These are phyloP conservation scores for Ophiostoma perfectum DNA, from an alignment of 2,329 filamentous ascomycete species.

Conservation along the genomic window DNA sequence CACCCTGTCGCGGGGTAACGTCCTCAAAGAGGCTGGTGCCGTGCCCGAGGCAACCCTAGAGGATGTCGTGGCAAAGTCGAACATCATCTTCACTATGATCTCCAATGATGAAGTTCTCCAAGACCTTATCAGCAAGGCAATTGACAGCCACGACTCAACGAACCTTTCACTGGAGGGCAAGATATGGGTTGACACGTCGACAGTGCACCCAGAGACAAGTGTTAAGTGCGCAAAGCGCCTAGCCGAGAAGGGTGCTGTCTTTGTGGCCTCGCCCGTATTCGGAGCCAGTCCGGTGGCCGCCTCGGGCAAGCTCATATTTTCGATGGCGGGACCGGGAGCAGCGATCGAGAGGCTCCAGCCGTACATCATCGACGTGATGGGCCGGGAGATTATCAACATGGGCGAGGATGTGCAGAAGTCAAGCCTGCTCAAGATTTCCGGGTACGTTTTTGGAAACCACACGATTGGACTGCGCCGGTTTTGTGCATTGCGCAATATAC, in stretches of 20 bases:
- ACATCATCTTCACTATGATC: constrained; percentile 18
- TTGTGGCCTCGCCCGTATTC: constrained; percentile 20
- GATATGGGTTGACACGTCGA: constrained; percentile 18
- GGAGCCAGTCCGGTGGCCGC: constrained; percentile 14
- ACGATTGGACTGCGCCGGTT: too few relatives aligned
- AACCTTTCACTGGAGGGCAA: constrained; percentile 7
- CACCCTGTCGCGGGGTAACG: constrained; percentile 16
- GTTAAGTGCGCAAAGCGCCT: neutral
- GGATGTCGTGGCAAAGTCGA: neutral
- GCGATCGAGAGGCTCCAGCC: constrained; percentile 8
- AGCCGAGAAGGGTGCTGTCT: neutral
- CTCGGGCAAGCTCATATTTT: constrained; percentile 14
- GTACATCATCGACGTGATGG: constrained; percentile 17
- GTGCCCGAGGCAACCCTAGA: constrained; percentile 11
- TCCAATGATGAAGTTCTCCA: constrained; percentile 18
- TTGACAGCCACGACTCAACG: neutral
- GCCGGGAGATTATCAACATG: constrained; percentile 17
- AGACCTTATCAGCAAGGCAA: neutral
- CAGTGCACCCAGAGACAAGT: constrained; percentile 18
- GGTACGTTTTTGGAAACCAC: too few relatives aligned
- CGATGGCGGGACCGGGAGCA: constrained; percentile 6
- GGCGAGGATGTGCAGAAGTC: constrained; percentile 18
- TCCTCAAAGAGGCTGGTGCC: constrained; percentile 15
- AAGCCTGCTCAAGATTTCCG: constrained; percentile 19
- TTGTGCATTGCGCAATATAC: too few relatives aligned